Conservation (phyloP, 108 stramenopile genomes). For the Skeletonema menzelii region DNA sequence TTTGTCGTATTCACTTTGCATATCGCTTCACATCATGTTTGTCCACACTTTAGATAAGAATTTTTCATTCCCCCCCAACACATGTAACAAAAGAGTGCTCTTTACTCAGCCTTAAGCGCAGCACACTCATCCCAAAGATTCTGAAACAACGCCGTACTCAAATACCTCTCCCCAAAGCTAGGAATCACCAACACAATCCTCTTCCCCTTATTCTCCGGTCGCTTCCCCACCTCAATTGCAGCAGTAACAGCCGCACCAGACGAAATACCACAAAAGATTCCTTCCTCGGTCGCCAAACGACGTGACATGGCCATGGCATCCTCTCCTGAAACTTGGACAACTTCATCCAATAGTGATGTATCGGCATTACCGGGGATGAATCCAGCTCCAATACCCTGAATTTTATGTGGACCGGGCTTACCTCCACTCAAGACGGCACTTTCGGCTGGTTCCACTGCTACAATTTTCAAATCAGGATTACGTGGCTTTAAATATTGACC, state of each 20-base stretch:
- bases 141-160: conserved; percentile 76
- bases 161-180: conserved; percentile 72
- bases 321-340: conserved; percentile 58
- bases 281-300: conserved; percentile 64
- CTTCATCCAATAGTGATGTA: conserved; percentile 72
- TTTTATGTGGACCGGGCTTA: conserved; percentile 85
- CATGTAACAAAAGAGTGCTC: not conserved
- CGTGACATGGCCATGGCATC: conserved; percentile 71
- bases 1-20: not conserved
- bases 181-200: conserved; percentile 70
- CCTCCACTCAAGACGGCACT: conserved; percentile 73
- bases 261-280: conserved; percentile 76
- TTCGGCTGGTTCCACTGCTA: conserved; percentile 78
- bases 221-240: conserved; percentile 63
- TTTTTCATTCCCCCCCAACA: not conserved
- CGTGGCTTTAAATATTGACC: conserved; percentile 73
- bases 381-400: conserved; percentile 90
- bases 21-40: not conserved
- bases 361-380: conserved; percentile 89
- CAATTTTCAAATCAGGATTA: conserved; percentile 69
- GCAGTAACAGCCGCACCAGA: conserved; percentile 72
- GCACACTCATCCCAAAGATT: conserved; percentile 91
- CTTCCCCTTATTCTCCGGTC: conserved; percentile 73
- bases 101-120: conserved; percentile 72
- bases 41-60: not conserved